Percentiles rank a stretch among this genome's conserved stretches.
Evolutionary conservation across 2,329 filamentous ascomycete genomes (phyloP).

Genomic region (Ilyonectria robusta): DNA sequence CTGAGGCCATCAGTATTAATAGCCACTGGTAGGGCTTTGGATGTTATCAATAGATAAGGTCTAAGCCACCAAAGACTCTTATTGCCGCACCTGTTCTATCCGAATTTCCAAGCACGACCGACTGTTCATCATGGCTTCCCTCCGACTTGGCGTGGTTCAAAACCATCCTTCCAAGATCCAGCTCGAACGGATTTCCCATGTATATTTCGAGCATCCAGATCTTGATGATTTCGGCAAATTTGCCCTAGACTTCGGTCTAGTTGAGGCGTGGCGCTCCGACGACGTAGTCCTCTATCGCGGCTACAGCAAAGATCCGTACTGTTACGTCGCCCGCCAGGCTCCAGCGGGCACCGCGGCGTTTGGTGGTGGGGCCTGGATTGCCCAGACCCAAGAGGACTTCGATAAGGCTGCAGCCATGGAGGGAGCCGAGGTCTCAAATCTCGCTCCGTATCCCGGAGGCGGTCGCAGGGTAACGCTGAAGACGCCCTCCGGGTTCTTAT

Average conservation of each 20-base stretch:
- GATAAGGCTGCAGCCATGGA: slow-evolving; percentile 19
- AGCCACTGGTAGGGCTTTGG: background rate
- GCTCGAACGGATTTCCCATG: slow-evolving; percentile 12
- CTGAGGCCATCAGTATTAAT: background rate
- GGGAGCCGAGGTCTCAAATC: background rate
- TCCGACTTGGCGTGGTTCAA: background rate
- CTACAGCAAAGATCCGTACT: slow-evolving; percentile 23
- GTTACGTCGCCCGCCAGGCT: slow-evolving; percentile 15
- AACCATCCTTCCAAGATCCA: slow-evolving; percentile 23
- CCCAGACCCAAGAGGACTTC: slow-evolving; percentile 17
- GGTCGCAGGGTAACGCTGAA: background rate
- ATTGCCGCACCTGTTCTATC: slow-evolving; percentile 1
- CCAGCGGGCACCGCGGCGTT: background rate
- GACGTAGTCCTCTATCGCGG: slow-evolving; percentile 7
- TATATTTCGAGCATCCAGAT: slow-evolving; percentile 21
- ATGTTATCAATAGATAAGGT: background rate
- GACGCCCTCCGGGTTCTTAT: background rate
- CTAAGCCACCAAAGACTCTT: background rate
- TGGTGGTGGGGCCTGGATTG: slow-evolving; percentile 15
- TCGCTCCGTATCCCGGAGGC: slow-evolving; percentile 9
- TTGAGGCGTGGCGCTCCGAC: background rate
- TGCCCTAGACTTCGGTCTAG: slow-evolving; percentile 12
- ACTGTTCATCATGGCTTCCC: background rate
- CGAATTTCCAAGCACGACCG: background rate
- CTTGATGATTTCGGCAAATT: slow-evolving; percentile 3